Conservation (phyloP, 2,329 filamentous ascomycete species). For the Colletotrichum musae region DNA sequence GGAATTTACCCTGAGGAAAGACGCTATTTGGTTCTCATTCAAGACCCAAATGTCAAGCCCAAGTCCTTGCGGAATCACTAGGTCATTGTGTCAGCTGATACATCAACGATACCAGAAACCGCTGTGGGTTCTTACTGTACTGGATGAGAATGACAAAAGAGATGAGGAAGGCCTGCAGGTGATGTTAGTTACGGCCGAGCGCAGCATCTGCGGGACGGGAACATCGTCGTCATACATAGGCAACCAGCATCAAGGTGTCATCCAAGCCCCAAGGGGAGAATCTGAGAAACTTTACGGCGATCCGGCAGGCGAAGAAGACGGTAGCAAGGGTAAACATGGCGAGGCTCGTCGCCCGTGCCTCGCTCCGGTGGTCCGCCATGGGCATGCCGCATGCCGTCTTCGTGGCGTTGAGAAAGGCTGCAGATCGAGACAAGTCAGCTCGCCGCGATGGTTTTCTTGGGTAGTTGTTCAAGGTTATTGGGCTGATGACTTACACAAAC, state of each 20-base stretch:
- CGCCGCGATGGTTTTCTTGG: background rate
- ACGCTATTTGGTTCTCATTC: conserved; percentile 15
- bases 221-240: conserved; percentile 3
- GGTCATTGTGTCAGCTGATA: background rate
- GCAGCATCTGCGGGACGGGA: too few species aligned
- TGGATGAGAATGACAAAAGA: conserved; percentile 17
- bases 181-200: background rate
- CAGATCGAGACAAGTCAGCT: background rate
- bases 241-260: conserved; percentile 6
- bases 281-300: conserved; percentile 9
- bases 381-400: conserved; percentile 22
- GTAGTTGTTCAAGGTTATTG: background rate
- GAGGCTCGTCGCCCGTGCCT: conserved; percentile 21
- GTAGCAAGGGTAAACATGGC: conserved; percentile 17
- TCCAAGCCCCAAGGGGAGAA: conserved; percentile 19
- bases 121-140: background rate
- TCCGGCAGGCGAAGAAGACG: conserved; percentile 18
- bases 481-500: background rate
- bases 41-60: conserved; percentile 66
- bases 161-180: background rate
- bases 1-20: conserved; percentile 12
- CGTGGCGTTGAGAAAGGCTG: conserved; percentile 30
- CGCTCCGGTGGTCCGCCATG: conserved; percentile 15
- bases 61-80: conserved; percentile 54
- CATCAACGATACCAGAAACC: too few species aligned